Conservation (phyloP, 2,329 filamentous ascomycete species). For the Colletotrichum camelliae region DNA sequence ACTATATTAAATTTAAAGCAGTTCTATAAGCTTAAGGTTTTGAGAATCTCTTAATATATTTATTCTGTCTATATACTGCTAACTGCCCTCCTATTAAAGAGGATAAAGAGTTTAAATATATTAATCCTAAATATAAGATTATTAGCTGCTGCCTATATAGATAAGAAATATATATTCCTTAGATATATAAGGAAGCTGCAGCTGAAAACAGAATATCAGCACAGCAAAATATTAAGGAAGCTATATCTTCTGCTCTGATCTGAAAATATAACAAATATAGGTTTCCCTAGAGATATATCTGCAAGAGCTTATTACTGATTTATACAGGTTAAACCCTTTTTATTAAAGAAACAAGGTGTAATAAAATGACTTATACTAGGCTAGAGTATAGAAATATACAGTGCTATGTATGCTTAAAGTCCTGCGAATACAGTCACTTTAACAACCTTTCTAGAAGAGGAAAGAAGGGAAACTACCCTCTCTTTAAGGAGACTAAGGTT, state of each 20-base stretch:
- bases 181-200: conserved; percentile 71
- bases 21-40: conserved; percentile 73
- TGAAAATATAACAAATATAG: conserved; percentile 73
- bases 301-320: conserved; percentile 7
- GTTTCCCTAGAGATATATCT: conserved; percentile 14
- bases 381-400: conserved; percentile 55
- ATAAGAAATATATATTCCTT: conserved; percentile 72
- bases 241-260: conserved; percentile 83
- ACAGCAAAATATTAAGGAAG: conserved; percentile 79
- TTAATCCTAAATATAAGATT: conserved; percentile 66
- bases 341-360: conserved; percentile 80
- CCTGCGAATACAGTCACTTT: conserved; percentile 74
- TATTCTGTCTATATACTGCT: conserved; percentile 82
- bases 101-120: conserved; percentile 77
- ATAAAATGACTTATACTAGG: conserved; percentile 79
- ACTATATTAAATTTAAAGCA: conserved; percentile 74
- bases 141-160: conserved; percentile 74
- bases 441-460: conserved; percentile 54
- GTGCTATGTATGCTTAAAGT: conserved; percentile 76
- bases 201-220: conserved; percentile 63
- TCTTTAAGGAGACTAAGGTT: conserved; percentile 67
- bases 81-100: conserved; percentile 72
- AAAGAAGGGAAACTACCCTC: conserved; percentile 62
- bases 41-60: conserved; percentile 76
- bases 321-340: conserved; percentile 69